Evolutionary conservation across 352 stramenopile species (phyloP), one percentile per base, ranked within the genome.

Genomic region (Phytophthora constricta): DNA sequence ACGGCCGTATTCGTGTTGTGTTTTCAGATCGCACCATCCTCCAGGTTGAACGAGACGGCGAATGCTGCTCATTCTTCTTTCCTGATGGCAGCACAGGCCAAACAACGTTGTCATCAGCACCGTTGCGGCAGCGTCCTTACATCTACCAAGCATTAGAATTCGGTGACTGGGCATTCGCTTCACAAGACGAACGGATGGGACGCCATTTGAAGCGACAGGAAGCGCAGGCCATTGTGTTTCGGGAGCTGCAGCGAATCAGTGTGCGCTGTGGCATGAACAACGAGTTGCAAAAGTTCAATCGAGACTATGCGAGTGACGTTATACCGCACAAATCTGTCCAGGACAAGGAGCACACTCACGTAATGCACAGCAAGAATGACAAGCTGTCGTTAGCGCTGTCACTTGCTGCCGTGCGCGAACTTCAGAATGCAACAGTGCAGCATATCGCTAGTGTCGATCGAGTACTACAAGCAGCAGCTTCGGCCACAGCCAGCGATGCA

Each of bases 21-120:
- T 93, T 93, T 42, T 47, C 69, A 11, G 86, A 95, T 39, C 84
- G 87, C 34, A 93, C 87, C 17, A 93, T 95, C 26, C 63, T 93
- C 22, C 72, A 87, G 46, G 64, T 92, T 22, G 66, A 82, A n/a
- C 48, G 43, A 16, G 54, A 67, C 22, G 57, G 48, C 16, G 72
- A 78, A 4, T 64, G 58, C 19, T 92, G 82, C 51, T 68, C 60
- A 1, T 87, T 92, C 56, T 80, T 83, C 42, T 84, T 89, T 55
- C 46, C 72, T 0, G 79, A 89, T 28, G 84, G 86, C 14, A 77
- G 62, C 9, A 52, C 41, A 3, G 69, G 55, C 0, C 41, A 60
- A 17, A 86, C 70, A n/a, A 91, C 79, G 1, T 48, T 77, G 42
- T 46, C 68, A 19, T 80, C 83, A 20, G 71, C 78, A 20, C 73